Evolutionary conservation across 2,329 filamentous ascomycete genomes (phyloP), one percentile per base, ranked within the genome.

Genomic region (Pseudocercospora musae): DNA sequence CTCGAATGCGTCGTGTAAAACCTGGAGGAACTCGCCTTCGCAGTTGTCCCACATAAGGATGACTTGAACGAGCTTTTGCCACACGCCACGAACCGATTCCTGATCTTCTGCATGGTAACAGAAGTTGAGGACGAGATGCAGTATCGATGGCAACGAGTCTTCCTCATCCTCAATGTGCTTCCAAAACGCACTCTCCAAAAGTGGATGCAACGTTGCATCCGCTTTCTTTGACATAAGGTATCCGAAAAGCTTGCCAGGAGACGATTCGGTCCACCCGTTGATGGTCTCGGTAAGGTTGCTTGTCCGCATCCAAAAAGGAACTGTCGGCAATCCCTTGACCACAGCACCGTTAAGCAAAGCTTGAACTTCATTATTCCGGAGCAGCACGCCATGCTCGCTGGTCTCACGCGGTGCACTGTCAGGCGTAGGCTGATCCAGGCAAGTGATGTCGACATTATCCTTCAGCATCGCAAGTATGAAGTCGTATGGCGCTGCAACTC

Each of bases 161-260:
- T 69, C 61, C 57, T 71, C 69, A n/a, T 48, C 21, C 33, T 67
- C 65, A 59, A 68, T 64, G 46, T 66, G 57, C 13, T 29, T 15
- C 11, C 66, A 20, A 9, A 70, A 40, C 27, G 58, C 58, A 4
- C 33, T 18, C 29, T 58, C 56, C 27, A 66, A 44, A 7, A 50
- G 2, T 2, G 8, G 21, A 6, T 23, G 29, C 18, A 69, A 40
- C 27, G n/a, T 29, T 23, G 5, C 4, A 29, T 37, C n/a, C 18
- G 25, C n/a, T 31, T 33, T 40, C 50, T 58, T 18, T n/a, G 13
- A 29, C 44, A 65, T 40, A 23, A 65, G 50, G 57, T 59, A 15
- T 4, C 58, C 62, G n/a, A 71, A 37, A 6, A 71, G 57, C 49
- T 64, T 63, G 21, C 67, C 69, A 15, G 70, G 69, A 10, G 60